phyloP scores from a whole-genome alignment of 1,284 basidiomycete species.

The Gomphus sp. region DNA sequence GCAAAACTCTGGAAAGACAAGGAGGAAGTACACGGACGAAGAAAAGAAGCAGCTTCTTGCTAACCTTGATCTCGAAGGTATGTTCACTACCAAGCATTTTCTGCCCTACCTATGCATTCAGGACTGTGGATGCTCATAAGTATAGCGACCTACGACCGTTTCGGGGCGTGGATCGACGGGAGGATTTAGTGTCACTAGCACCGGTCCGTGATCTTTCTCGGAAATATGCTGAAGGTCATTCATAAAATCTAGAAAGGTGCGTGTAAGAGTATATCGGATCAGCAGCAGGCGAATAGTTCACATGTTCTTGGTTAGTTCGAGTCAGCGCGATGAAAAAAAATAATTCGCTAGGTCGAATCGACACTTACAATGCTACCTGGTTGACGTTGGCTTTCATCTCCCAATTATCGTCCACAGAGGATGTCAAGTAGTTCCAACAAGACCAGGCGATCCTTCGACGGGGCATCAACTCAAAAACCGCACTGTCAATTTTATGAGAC shows the following conservation, averaged over 20 bases:
- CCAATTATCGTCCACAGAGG: slow-evolving; percentile 28
- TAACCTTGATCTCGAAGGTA: slow-evolving; percentile 75
- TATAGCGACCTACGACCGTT: slow-evolving; percentile 42
- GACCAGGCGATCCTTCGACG: slow-evolving; percentile 52
- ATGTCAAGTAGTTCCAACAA: slow-evolving; percentile 69
- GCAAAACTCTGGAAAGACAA: slow-evolving; percentile 12
- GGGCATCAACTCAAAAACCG: slow-evolving; percentile 61
- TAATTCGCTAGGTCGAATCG: too few species aligned
- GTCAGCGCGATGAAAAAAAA: neutral
- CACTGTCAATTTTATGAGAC: neutral
- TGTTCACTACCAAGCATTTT: slow-evolving; percentile 12
- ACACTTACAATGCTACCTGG: slow-evolving; percentile 54
- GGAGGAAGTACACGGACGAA: slow-evolving; percentile 36
- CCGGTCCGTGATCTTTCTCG: slow-evolving; percentile 47
- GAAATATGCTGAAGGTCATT: slow-evolving; percentile 69
- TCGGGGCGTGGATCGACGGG: slow-evolving; percentile 49
- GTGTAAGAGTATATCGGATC: slow-evolving; percentile 9
- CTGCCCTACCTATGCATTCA: slow-evolving; percentile 43
- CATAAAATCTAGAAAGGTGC: slow-evolving; percentile 54
- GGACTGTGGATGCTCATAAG: slow-evolving; percentile 66
- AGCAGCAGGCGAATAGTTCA: slow-evolving; percentile 4
- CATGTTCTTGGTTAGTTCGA: slow-evolving; percentile 11
- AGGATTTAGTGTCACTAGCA: slow-evolving; percentile 75
- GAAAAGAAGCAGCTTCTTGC: slow-evolving; percentile 66
- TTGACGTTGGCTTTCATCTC: slow-evolving; percentile 41